phyloP scores from a whole-genome alignment of 305 asterid genomes.

The Solanum hybrid region DNA sequence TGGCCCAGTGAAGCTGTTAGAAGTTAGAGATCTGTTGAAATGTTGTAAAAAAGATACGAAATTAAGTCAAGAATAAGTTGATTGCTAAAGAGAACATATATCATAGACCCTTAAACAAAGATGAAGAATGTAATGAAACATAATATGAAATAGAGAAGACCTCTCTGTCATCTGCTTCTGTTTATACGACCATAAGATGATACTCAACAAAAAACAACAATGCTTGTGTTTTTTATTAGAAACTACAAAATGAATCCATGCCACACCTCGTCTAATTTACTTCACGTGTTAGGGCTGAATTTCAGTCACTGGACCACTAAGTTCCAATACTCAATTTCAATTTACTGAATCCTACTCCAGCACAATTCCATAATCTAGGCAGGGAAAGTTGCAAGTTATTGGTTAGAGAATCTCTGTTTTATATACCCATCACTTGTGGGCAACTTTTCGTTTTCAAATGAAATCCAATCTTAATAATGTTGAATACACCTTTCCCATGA shows the following conservation, averaged over 20 bases:
- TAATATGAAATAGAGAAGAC: not conserved
- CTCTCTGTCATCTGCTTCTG: not conserved
- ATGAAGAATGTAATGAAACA: not conserved
- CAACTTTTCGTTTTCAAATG: not conserved
- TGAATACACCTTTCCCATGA: not conserved
- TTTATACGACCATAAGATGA: not conserved
- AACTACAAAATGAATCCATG: not conserved
- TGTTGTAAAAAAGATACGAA: not conserved
- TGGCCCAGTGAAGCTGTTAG: slow-evolving; percentile 61
- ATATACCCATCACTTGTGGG: not conserved
- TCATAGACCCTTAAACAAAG: not conserved
- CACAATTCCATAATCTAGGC: not conserved
- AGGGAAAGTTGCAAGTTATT: not conserved
- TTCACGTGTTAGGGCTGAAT: not conserved
- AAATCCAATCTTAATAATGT: not conserved
- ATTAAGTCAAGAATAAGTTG: not conserved
- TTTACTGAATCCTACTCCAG: not conserved
- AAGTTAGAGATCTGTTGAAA: slow-evolving; percentile 55
- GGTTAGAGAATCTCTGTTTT: not conserved
- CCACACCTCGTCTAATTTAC: not conserved
- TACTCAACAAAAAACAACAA: not conserved
- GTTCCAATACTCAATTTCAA: not conserved
- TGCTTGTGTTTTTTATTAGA: not conserved
- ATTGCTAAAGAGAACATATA: not conserved
- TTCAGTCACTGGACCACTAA: not conserved